A percentile compares a stretch with the other conserved stretches of the same genome.
These are phyloP conservation scores for Biscogniauxia mediterranea DNA, from an alignment of 2,329 filamentous ascomycete species.

Conservation along the genomic window DNA sequence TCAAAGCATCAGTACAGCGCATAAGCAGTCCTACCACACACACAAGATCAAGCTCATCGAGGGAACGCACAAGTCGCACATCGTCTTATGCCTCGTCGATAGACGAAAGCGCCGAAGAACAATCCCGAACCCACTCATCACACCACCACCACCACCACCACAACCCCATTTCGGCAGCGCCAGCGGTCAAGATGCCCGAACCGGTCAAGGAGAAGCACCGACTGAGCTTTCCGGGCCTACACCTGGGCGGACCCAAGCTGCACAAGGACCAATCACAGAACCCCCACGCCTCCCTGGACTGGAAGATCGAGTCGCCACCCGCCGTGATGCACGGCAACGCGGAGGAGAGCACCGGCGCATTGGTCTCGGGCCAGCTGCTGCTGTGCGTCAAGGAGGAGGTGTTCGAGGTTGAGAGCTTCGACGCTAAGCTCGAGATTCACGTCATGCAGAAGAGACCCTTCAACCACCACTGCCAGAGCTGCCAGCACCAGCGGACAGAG, in stretches of 20 bases:
- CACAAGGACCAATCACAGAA: constrained; percentile 41
- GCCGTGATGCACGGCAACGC: constrained; percentile 78
- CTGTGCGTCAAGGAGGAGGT: constrained; percentile 67
- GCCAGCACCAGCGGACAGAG: constrained; percentile 68
- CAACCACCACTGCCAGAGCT: constrained; percentile 73
- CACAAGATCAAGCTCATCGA: constrained; percentile 23
- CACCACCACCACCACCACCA: constrained; percentile 5
- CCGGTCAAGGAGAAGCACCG: constrained; percentile 38
- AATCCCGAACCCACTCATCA: constrained; percentile 17
- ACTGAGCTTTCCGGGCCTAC: constrained; percentile 40
- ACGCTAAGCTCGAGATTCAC: constrained; percentile 68
- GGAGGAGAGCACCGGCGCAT: constrained; percentile 73
- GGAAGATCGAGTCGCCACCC: constrained; percentile 80
- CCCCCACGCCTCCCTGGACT: constrained; percentile 45
- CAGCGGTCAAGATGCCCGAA: constrained; percentile 38
- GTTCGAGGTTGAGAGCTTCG: constrained; percentile 69
- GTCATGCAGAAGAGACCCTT: constrained; percentile 81
- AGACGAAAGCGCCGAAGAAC: constrained; percentile 35
- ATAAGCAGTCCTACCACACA: constrained; percentile 31
- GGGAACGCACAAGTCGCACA: constrained; percentile 33
- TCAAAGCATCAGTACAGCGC: constrained; percentile 40
- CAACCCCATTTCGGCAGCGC: constrained; percentile 14
- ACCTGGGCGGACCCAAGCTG: constrained; percentile 39
- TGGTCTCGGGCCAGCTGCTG: constrained; percentile 81
- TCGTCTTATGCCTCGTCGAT: constrained; percentile 38